These are phyloP conservation scores for Thermoascus crustaceus DNA, from an alignment of 2,329 filamentous ascomycete genomes.

Conservation along the genomic window DNA sequence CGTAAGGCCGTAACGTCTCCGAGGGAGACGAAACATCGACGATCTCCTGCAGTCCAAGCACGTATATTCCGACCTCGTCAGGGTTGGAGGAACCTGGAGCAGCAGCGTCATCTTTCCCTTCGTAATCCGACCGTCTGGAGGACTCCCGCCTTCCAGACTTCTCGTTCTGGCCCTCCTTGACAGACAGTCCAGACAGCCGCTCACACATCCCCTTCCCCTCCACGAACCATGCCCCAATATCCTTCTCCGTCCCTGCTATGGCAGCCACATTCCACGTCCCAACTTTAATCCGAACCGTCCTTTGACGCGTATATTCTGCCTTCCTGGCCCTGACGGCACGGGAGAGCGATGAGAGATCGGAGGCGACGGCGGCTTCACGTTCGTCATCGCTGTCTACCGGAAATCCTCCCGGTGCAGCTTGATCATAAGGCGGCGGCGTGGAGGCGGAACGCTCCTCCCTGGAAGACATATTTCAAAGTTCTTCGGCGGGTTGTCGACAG, in stretches of 20 bases:
- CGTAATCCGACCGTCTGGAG: background rate
- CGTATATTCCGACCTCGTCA: conserved; percentile 77
- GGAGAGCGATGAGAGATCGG: conserved; percentile 39
- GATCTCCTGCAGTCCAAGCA: conserved; percentile 84
- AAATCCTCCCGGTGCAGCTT: conserved; percentile 43
- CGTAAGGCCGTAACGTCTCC: conserved; percentile 69
- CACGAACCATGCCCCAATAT: conserved; percentile 83
- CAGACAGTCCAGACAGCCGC: conserved; percentile 49
- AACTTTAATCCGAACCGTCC: conserved; percentile 74
- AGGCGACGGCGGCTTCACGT: conserved; percentile 9
- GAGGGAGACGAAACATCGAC: conserved; percentile 74
- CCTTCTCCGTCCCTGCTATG: conserved; percentile 75
- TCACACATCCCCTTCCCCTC: conserved; percentile 63
- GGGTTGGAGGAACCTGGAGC: conserved; percentile 30
- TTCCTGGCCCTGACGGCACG: conserved; percentile 62
- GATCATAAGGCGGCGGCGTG: background rate
- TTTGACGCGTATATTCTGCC: conserved; percentile 68
- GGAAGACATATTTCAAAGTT: background rate
- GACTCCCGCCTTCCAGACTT: background rate
- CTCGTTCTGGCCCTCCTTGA: conserved; percentile 32
- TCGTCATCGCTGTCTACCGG: conserved; percentile 22
- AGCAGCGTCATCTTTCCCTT: conserved; percentile 31
- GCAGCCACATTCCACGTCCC: conserved; percentile 94
- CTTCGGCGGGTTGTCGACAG: background rate
- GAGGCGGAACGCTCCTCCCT: background rate